Evolutionary conservation across 495 filamentous ascomycete genomes (phyloP).

Genomic region (Penicillium canescens): DNA sequence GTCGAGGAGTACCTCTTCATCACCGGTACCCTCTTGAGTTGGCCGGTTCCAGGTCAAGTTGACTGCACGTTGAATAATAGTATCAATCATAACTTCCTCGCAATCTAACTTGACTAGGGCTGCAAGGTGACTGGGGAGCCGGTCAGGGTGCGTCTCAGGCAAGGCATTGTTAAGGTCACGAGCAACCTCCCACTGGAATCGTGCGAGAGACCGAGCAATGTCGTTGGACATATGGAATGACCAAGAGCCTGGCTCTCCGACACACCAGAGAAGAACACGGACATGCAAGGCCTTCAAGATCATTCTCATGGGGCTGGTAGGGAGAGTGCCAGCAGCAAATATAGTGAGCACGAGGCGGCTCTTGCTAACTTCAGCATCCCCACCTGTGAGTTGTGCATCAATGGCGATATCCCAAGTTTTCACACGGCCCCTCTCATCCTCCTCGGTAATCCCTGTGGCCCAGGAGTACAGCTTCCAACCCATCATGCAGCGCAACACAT

Average conservation of each 20-base stretch:
- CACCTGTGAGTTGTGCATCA: conserved; percentile 92
- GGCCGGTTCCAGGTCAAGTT: conserved; percentile 88
- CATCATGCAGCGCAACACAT: conserved; percentile 75
- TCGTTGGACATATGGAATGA: conserved; percentile 60
- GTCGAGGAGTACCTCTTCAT: conserved; percentile 72
- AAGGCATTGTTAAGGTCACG: conserved; percentile 61
- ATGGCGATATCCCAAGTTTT: conserved; percentile 95
- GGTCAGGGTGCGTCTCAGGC: conserved; percentile 58
- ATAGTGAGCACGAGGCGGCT: conserved; percentile 84
- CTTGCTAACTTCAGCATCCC: conserved; percentile 86
- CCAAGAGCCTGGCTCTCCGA: conserved; percentile 63
- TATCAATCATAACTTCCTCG: conserved; percentile 74
- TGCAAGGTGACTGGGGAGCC: conserved; percentile 74
- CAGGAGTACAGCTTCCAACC: conserved; percentile 74
- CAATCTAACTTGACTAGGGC: conserved; percentile 73
- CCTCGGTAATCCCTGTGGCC: conserved; percentile 76
- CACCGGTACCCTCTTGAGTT: conserved; percentile 62
- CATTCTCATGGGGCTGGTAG: conserved; percentile 76
- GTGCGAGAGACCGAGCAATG: conserved; percentile 66
- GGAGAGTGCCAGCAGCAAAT: conserved; percentile 84
- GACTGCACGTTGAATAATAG: conserved; percentile 81
- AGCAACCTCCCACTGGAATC: conserved; percentile 79
- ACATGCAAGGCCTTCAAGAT: conserved; percentile 94
- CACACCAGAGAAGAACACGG: conserved; percentile 80
- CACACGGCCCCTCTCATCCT: conserved; percentile 81